These are phyloP conservation scores for Suillus spraguei DNA, from an alignment of 768 basidiomycete genomes.

Conservation along the genomic window DNA sequence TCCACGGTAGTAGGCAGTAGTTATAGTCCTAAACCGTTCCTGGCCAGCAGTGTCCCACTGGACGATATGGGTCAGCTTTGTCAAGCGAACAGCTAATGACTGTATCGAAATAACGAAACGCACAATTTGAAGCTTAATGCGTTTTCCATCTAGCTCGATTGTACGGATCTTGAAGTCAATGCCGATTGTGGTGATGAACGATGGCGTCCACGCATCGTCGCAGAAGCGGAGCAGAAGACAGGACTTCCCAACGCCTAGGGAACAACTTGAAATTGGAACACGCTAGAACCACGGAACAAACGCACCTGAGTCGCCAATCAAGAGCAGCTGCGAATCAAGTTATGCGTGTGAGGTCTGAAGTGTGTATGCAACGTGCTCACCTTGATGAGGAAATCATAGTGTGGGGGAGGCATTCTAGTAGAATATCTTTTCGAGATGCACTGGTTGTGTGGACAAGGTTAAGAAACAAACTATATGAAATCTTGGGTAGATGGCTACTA, in stretches of 20 bases:
- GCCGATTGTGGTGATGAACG: constrained; percentile 99
- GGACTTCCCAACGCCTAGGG: constrained; percentile 91
- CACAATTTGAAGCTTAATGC: constrained; percentile 98
- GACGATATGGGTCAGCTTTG: constrained; percentile 5
- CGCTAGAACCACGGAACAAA: constrained; percentile 7
- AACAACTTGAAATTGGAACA: constrained; percentile 13
- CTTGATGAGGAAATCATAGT: constrained; percentile 98
- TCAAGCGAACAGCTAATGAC: constrained; percentile 2
- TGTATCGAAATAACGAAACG: neutral
- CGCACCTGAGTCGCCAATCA: constrained; percentile 94
- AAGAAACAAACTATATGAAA: constrained; percentile 5
- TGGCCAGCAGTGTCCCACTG: constrained; percentile 99
- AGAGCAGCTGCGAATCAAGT: constrained; percentile 64
- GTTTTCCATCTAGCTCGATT: constrained; percentile 96
- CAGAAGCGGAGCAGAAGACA: constrained; percentile 96
- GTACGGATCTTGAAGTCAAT: constrained; percentile 99
- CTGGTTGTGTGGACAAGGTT: too few relatives aligned
- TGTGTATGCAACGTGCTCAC: constrained; percentile 39
- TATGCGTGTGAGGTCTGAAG: constrained; percentile 12
- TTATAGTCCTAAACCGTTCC: constrained; percentile 98
- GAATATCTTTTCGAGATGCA: constrained; percentile 5
- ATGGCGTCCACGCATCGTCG: constrained; percentile 99
- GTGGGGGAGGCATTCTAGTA: constrained; percentile 77
- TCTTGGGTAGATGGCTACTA: neutral
- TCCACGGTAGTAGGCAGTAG: constrained; percentile 98